These are phyloP conservation scores for Lactarius deliciosus DNA, from an alignment of 768 basidiomycete genomes.

Conservation along the genomic window DNA sequence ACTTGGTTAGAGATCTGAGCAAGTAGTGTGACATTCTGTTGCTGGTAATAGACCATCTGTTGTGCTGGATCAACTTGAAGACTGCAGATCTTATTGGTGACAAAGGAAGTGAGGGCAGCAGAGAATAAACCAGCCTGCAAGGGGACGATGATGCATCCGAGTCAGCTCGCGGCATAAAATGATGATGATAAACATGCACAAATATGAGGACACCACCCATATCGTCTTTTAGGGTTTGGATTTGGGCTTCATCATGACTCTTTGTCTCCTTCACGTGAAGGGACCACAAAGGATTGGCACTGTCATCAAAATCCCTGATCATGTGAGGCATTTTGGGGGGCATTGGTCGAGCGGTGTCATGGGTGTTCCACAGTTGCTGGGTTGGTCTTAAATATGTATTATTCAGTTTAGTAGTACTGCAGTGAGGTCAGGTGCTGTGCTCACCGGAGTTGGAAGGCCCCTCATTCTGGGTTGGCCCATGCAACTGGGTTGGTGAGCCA, in stretches of 20 bases:
- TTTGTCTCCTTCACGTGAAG: not conserved
- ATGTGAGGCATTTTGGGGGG: too few relatives aligned
- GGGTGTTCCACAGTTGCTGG: too few relatives aligned
- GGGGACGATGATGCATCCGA: not conserved
- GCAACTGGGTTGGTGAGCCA: too few relatives aligned
- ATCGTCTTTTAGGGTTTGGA: not conserved
- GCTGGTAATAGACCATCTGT: not conserved
- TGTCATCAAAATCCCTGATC: not conserved
- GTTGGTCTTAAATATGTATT: too few relatives aligned
- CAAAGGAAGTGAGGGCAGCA: slow-evolving; percentile 14
- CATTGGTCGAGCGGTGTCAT: too few relatives aligned
- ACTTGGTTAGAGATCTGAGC: slow-evolving; percentile 11
- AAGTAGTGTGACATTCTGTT: slow-evolving; percentile 17
- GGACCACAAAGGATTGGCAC: slow-evolving; percentile 3
- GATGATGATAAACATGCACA: not conserved
- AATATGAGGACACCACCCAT: slow-evolving; percentile 3
- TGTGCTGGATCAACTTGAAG: slow-evolving; percentile 15
- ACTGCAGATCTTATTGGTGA: slow-evolving; percentile 1
- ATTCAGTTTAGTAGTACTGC: too few relatives aligned
- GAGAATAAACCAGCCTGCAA: slow-evolving; percentile 20
- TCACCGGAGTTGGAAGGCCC: too few relatives aligned
- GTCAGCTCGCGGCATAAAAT: too few relatives aligned
- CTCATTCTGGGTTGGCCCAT: too few relatives aligned
- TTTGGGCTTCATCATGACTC: not conserved
- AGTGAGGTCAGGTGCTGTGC: too few relatives aligned